Conservation (phyloP, 2,329 filamentous ascomycete genomes). For the Trichoderma oligosporum region DNA sequence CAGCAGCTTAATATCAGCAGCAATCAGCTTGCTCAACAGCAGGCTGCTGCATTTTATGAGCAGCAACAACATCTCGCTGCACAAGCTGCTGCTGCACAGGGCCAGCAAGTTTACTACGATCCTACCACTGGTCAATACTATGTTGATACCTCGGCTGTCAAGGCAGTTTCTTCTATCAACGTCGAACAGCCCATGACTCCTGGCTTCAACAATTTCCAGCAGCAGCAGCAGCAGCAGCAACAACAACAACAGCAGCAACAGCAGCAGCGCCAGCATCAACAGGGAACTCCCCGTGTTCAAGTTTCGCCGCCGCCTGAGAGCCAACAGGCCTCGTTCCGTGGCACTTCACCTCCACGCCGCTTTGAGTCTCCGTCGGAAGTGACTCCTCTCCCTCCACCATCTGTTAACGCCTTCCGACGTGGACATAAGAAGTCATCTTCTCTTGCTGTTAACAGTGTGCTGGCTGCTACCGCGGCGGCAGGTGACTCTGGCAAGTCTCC, state of each 20-base stretch:
- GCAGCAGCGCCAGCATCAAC: conserved; percentile 25
- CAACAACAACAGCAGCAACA: conserved; percentile 33
- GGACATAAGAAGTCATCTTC: conserved; percentile 90
- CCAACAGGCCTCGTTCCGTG: conserved; percentile 51
- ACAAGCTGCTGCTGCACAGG: conserved; percentile 47
- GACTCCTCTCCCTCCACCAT: conserved; percentile 75
- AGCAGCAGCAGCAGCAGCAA: conserved; percentile 37
- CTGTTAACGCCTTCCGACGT: conserved; percentile 86
- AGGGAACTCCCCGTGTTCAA: conserved; percentile 68
- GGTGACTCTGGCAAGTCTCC: conserved; percentile 51
- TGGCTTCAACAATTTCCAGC: conserved; percentile 32
- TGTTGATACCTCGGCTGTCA: conserved; percentile 60
- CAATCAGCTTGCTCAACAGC: conserved; percentile 42
- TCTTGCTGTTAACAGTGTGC: conserved; percentile 55
- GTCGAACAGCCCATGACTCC: conserved; percentile 44
- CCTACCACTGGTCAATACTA: conserved; percentile 83
- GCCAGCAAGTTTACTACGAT: conserved; percentile 81
- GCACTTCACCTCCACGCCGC: conserved; percentile 62
- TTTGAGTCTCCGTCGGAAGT: conserved; percentile 65
- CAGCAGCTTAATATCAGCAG: conserved; percentile 68
- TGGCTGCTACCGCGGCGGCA: conserved; percentile 45
- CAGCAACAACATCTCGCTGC: conserved; percentile 38
- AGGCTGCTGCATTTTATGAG: conserved; percentile 34
- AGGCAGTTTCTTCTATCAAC: conserved; percentile 41
- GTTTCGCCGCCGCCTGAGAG: conserved; percentile 74